These are phyloP conservation scores for Epicoccum nigrum DNA, from an alignment of 2,329 filamentous ascomycete species.

Conservation along the genomic window DNA sequence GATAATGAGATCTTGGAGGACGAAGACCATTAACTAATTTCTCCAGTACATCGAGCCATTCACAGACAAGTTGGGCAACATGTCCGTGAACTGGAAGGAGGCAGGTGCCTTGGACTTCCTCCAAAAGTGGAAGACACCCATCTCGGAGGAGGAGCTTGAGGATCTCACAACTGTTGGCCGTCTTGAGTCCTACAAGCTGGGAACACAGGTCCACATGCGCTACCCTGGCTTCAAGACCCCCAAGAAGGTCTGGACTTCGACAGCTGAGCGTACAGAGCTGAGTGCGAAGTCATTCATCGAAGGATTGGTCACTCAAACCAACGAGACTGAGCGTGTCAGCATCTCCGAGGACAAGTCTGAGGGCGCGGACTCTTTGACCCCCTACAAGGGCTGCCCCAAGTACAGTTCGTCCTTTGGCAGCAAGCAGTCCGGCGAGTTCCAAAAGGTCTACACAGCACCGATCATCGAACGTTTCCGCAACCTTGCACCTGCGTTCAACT, in stretches of 20 bases:
- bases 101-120: conserved; percentile 64
- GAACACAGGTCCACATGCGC: conserved; percentile 63
- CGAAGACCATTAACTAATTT: no score
- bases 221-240: conserved; percentile 63
- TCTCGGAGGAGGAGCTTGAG: conserved; percentile 62
- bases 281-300: conserved; percentile 65
- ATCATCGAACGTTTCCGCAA: conserved; percentile 64
- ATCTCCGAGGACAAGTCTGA: conserved; percentile 63
- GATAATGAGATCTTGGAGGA: no score
- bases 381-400: conserved; percentile 68
- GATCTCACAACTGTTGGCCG: conserved; percentile 67
- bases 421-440: conserved; percentile 59
- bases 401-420: conserved; percentile 65
- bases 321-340: conserved; percentile 60
- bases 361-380: conserved; percentile 67
- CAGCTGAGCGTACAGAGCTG: conserved; percentile 65
- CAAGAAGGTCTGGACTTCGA: conserved; percentile 65
- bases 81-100: conserved; percentile 63
- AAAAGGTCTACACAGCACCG: conserved; percentile 64
- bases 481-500: conserved; percentile 64
- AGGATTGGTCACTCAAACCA: conserved; percentile 60
- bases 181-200: conserved; percentile 65
- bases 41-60: conserved; percentile 61
- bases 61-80: conserved; percentile 64
- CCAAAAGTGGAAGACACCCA: conserved; percentile 61